Evolutionary conservation across 2,329 filamentous ascomycete genomes (phyloP).

Genomic region (Tympanopsis confertula): DNA sequence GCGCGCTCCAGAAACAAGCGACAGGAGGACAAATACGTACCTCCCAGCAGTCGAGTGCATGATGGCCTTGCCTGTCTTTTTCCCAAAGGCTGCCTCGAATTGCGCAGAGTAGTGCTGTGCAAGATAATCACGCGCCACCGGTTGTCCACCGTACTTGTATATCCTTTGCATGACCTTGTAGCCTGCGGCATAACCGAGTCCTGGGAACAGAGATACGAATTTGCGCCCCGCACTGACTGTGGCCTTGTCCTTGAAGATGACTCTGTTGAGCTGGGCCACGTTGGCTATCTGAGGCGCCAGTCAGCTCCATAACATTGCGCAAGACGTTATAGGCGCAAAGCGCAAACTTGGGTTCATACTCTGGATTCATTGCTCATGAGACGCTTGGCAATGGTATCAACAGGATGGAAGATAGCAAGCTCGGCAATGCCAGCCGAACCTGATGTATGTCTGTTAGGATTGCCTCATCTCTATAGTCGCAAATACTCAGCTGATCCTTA

Average conservation of each 20-base stretch:
- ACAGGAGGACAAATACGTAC: slow-evolving; percentile 25
- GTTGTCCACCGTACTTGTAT: slow-evolving; percentile 98
- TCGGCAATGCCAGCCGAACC: slow-evolving; percentile 61
- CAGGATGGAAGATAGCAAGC: slow-evolving; percentile 62
- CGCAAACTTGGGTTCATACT: slow-evolving; percentile 28
- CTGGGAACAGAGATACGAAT: slow-evolving; percentile 92
- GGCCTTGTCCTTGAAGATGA: slow-evolving; percentile 90
- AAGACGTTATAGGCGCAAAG: too few species aligned
- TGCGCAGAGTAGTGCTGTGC: slow-evolving; percentile 64
- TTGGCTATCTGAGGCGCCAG: slow-evolving; percentile 20
- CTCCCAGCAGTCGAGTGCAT: slow-evolving; percentile 94
- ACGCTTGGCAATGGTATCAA: slow-evolving; percentile 71
- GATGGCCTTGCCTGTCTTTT: slow-evolving; percentile 94
- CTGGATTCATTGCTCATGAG: slow-evolving; percentile 95
- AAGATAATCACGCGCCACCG: slow-evolving; percentile 84
- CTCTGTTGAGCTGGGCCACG: slow-evolving; percentile 62
- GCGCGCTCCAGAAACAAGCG: slow-evolving; percentile 1
- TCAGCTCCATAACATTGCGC: too few species aligned
- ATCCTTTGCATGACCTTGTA: slow-evolving; percentile 93
- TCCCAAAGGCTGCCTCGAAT: slow-evolving; percentile 85
- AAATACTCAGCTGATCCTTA: slow-evolving; percentile 27
- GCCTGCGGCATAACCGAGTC: slow-evolving; percentile 89
- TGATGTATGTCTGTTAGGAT: slow-evolving; percentile 17
- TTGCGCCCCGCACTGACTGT: slow-evolving; percentile 58
- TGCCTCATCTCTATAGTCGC: neutral